These are phyloP conservation scores for Baorangia bicolor DNA, from an alignment of 768 basidiomycete species.

Conservation along the genomic window DNA sequence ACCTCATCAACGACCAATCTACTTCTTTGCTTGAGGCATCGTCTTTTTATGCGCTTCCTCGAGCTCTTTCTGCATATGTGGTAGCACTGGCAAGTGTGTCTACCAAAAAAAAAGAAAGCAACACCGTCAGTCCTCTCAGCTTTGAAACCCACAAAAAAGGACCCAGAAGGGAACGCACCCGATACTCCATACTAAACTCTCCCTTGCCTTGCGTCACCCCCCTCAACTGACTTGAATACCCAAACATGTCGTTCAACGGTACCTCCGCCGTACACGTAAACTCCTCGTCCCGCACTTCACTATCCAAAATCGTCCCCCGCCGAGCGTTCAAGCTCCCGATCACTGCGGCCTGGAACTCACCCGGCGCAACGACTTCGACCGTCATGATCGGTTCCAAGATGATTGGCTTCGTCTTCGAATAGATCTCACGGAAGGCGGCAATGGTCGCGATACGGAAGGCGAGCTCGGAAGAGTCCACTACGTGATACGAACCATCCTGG, in stretches of 20 bases:
- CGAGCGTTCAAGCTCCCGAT: constrained; percentile 93
- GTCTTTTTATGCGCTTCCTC: constrained; percentile 85
- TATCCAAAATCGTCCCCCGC: constrained; percentile 91
- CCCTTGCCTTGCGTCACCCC: constrained; percentile 98
- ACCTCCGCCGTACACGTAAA: constrained; percentile 92
- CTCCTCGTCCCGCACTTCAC: constrained; percentile 96
- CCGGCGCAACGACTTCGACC: constrained; percentile 94
- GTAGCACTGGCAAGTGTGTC: constrained; percentile 81
- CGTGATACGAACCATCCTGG: constrained; percentile 89
- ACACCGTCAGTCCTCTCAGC: background rate
- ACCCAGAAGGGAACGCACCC: constrained; percentile 42
- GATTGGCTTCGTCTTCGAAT: constrained; percentile 69
- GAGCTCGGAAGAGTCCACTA: constrained; percentile 94
- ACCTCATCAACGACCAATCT: constrained; percentile 29
- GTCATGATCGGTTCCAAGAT: constrained; percentile 99
- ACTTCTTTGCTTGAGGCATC: constrained; percentile 67
- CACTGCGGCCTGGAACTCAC: constrained; percentile 93
- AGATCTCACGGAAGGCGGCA: constrained; percentile 91
- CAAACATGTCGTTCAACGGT: constrained; percentile 97
- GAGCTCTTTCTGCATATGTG: constrained; percentile 84
- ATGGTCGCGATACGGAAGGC: constrained; percentile 91
- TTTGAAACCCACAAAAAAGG: background rate
- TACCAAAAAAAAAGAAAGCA: constrained; percentile 26
- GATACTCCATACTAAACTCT: constrained; percentile 79
- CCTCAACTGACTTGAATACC: constrained; percentile 89